Evolutionary conservation across 2,329 filamentous ascomycete species (phyloP).

Genomic region (Xylariaceae sp.): DNA sequence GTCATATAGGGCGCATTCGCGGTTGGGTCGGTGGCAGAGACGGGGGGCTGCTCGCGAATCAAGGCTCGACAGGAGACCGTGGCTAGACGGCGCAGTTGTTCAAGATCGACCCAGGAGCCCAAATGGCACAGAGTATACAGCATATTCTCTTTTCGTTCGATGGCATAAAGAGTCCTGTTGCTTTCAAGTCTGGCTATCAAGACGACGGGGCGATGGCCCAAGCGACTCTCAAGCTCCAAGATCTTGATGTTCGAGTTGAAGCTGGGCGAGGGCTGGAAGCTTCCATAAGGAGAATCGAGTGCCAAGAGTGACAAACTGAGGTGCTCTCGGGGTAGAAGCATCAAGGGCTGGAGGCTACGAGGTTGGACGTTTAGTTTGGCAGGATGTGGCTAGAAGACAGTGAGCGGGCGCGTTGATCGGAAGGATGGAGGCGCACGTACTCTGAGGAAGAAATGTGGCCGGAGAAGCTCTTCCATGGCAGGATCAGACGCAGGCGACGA

Average conservation of each 20-base stretch:
- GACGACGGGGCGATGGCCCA: constrained; percentile 49
- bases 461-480: constrained; percentile 49
- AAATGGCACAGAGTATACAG: constrained; percentile 66
- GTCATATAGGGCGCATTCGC: constrained; percentile 35
- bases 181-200: constrained; percentile 57
- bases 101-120: constrained; percentile 59
- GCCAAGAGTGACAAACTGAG: constrained; percentile 59
- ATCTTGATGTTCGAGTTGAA: constrained; percentile 60
- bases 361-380: constrained; percentile 48
- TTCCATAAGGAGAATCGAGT: constrained; percentile 44
- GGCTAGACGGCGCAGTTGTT: constrained; percentile 46
- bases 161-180: constrained; percentile 50
- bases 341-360: constrained; percentile 53
- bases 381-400: constrained; percentile 47
- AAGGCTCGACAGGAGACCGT: constrained; percentile 40
- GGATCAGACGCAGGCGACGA: constrained; percentile 20
- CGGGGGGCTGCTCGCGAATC: constrained; percentile 31
- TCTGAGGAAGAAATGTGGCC: constrained; percentile 48
- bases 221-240: constrained; percentile 58
- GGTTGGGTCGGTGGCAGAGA: constrained; percentile 19
- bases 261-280: constrained; percentile 48
- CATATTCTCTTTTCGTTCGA: constrained; percentile 59
- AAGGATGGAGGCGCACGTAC: constrained; percentile 31
- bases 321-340: constrained; percentile 57
- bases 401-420: constrained; percentile 6